Evolutionary conservation across 345 rosid species (phyloP).

Genomic region (Iberis pinnata): DNA sequence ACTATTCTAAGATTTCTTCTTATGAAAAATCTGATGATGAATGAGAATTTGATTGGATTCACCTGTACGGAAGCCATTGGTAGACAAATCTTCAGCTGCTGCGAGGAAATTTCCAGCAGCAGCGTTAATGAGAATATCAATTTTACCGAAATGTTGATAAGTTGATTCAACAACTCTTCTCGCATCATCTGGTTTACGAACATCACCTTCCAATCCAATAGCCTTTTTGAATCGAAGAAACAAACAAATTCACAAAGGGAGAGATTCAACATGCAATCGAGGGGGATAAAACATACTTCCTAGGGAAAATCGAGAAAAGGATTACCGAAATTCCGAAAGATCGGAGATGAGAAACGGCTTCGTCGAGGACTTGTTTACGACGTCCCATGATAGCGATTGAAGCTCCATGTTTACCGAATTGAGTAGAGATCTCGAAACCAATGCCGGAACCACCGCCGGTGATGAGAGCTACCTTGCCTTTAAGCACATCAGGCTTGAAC

Average conservation of each 20-base stretch:
- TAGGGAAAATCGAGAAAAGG: neutral
- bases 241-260: neutral
- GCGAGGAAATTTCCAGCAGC: slow-evolving; percentile 83
- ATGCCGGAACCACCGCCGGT: slow-evolving; percentile 93
- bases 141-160: slow-evolving; percentile 47
- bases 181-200: slow-evolving; percentile 70
- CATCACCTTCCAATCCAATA: slow-evolving; percentile 77
- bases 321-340: slow-evolving; percentile 55
- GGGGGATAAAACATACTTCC: too few species aligned
- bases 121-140: slow-evolving; percentile 68
- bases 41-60: too few species aligned
- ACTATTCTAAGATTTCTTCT: too few species aligned
- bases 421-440: slow-evolving; percentile 69
- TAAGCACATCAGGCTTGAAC: slow-evolving; percentile 45
- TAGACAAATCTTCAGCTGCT: slow-evolving; percentile 70
- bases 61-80: slow-evolving; percentile 86
- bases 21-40: too few species aligned
- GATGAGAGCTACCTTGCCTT: slow-evolving; percentile 56
- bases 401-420: slow-evolving; percentile 70
- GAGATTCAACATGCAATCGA: neutral
- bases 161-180: slow-evolving; percentile 64
- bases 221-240: slow-evolving; percentile 35
- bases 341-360: slow-evolving; percentile 53
- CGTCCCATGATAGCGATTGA: slow-evolving; percentile 77
- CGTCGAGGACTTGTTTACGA: slow-evolving; percentile 51